These are phyloP conservation scores for Trichoderma sp. DNA, from an alignment of 2,329 filamentous ascomycete genomes.

Conservation along the genomic window DNA sequence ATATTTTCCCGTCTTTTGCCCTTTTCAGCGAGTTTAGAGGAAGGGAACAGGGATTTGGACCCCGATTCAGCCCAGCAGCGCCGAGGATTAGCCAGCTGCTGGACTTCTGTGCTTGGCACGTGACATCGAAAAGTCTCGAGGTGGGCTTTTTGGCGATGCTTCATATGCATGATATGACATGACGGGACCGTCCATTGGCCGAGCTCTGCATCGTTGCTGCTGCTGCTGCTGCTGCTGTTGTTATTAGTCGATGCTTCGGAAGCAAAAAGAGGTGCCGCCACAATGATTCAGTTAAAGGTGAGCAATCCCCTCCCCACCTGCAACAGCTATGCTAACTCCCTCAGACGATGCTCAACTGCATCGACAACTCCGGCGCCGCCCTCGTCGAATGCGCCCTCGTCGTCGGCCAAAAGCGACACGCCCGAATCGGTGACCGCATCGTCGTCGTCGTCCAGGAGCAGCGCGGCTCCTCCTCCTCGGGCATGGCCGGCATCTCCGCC, in stretches of 20 bases:
- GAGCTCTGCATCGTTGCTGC: background rate
- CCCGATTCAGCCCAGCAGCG: background rate
- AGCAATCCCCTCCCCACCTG: background rate
- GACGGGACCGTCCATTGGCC: background rate
- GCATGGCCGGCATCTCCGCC: slow-evolving; percentile 66
- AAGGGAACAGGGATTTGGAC: background rate
- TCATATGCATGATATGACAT: background rate
- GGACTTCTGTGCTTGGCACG: no score
- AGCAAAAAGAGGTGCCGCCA: slow-evolving; percentile 35
- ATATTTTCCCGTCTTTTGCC: slow-evolving; percentile 8
- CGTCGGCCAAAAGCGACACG: slow-evolving; percentile 82
- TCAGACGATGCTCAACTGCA: slow-evolving; percentile 96
- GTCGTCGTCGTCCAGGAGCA: slow-evolving; percentile 98
- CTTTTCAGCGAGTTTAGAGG: background rate
- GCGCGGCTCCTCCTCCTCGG: slow-evolving; percentile 70
- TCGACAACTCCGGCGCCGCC: slow-evolving; percentile 98
- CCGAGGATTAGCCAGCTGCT: slow-evolving; percentile 16
- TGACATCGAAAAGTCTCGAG: slow-evolving; percentile 17
- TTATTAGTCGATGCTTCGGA: background rate
- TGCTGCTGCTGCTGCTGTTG: background rate
- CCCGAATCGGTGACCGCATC: slow-evolving; percentile 91
- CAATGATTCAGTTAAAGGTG: slow-evolving; percentile 91
- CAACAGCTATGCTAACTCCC: background rate
- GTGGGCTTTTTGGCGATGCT: background rate
- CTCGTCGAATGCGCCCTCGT: slow-evolving; percentile 95